Conservation (phyloP, 352 stramenopile species). For the Phytophthora lateralis region DNA sequence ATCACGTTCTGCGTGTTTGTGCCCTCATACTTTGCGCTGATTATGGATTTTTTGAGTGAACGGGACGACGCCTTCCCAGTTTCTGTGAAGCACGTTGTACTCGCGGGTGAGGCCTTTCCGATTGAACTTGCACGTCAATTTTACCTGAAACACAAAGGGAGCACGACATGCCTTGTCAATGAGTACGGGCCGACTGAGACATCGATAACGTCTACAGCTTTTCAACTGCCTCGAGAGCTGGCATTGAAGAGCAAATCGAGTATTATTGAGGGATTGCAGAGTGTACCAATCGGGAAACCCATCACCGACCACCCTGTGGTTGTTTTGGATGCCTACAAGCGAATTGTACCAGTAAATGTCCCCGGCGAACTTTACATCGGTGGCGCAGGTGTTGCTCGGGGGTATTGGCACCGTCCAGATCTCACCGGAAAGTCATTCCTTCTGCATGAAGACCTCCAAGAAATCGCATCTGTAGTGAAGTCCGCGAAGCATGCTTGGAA, state of each 20-base stretch:
- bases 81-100: slow-evolving; percentile 45
- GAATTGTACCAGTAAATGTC: slow-evolving; percentile 54
- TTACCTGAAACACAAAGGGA: slow-evolving; percentile 36
- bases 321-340: slow-evolving; percentile 54
- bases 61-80: slow-evolving; percentile 33
- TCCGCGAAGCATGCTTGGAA: slow-evolving; percentile 4
- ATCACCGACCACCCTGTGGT: slow-evolving; percentile 51
- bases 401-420: slow-evolving; percentile 64
- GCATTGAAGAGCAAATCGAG: slow-evolving; percentile 15
- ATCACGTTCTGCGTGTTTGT: slow-evolving; percentile 66
- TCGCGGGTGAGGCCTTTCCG: slow-evolving; percentile 52
- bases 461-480: slow-evolving; percentile 7
- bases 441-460: slow-evolving; percentile 23
- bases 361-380: slow-evolving; percentile 74
- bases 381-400: slow-evolving; percentile 59
- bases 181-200: slow-evolving; percentile 63
- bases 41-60: slow-evolving; percentile 47
- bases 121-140: slow-evolving; percentile 54
- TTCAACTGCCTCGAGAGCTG: slow-evolving; percentile 33
- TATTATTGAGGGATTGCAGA: slow-evolving; percentile 27
- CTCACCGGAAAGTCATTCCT: slow-evolving; percentile 39
- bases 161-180: slow-evolving; percentile 47
- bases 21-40: slow-evolving; percentile 58
- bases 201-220: slow-evolving; percentile 55
- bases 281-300: slow-evolving; percentile 60